Percentiles rank a stretch among this genome's conserved stretches.
Evolutionary conservation across 495 filamentous ascomycete genomes (phyloP).

Genomic region (Daldinia bambusicola): DNA sequence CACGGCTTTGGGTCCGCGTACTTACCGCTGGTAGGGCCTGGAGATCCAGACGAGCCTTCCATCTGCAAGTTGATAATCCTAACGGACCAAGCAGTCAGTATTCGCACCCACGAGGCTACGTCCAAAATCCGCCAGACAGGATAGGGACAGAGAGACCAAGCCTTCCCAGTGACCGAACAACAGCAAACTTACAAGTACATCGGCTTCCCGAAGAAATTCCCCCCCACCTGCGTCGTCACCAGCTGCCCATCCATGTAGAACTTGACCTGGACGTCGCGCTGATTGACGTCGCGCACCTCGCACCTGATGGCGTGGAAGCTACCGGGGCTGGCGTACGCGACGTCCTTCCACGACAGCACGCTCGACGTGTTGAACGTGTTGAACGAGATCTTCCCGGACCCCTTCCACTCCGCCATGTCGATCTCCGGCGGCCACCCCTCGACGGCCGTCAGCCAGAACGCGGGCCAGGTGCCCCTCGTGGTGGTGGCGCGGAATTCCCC

Average conservation of each 20-base stretch:
- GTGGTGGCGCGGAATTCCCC: constrained; percentile 64
- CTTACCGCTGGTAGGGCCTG: constrained; percentile 56
- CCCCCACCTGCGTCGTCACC: constrained; percentile 63
- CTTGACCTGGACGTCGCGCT: constrained; percentile 61
- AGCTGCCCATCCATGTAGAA: constrained; percentile 65
- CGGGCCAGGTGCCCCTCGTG: constrained; percentile 66
- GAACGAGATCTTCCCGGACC: constrained; percentile 68
- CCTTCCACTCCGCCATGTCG: constrained; percentile 72
- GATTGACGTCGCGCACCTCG: constrained; percentile 64
- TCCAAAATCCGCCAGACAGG: no score
- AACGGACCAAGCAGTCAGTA: constrained; percentile 1
- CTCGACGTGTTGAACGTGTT: constrained; percentile 69
- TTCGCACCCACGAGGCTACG: no score
- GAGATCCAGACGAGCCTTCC: constrained; percentile 61
- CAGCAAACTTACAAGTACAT: constrained; percentile 56
- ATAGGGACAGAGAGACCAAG: no score
- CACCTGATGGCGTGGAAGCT: constrained; percentile 62
- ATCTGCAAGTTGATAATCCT: constrained; percentile 62
- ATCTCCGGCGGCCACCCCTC: constrained; percentile 72
- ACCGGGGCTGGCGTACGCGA: constrained; percentile 58
- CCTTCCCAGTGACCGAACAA: background rate
- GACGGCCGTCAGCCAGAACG: constrained; percentile 71
- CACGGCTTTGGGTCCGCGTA: background rate
- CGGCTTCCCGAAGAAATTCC: constrained; percentile 59
- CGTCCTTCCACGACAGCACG: constrained; percentile 58